phyloP scores from a whole-genome alignment of 345 rosid species.

The Barbarea vulgaris region DNA sequence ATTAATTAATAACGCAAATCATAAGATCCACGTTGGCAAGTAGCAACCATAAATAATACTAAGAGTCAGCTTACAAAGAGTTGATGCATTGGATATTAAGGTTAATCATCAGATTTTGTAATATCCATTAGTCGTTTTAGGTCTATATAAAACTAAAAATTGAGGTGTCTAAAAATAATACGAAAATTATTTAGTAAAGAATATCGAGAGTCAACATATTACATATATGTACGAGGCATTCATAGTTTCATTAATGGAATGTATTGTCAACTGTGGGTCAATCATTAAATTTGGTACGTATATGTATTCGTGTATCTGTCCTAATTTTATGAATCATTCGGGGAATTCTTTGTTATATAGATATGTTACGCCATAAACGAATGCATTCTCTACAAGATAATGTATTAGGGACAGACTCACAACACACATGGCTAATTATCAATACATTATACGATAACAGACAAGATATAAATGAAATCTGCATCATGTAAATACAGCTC shows the following conservation, averaged over 20 bases:
- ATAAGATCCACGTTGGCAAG: background rate
- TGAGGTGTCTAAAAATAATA: background rate
- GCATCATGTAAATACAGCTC: background rate
- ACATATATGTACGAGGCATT: background rate
- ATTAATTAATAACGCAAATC: background rate
- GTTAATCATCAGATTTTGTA: background rate
- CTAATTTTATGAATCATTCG: background rate
- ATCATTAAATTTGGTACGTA: background rate
- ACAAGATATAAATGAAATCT: background rate
- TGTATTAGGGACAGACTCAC: constrained; percentile 2
- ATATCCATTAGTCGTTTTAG: background rate
- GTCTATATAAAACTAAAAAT: background rate
- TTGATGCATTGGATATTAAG: background rate
- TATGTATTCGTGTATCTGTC: background rate
- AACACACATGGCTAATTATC: background rate
- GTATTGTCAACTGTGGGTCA: background rate
- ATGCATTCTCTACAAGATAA: background rate
- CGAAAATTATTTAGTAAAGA: background rate
- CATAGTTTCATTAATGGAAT: background rate
- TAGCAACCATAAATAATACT: background rate
- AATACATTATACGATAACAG: background rate
- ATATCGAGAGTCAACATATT: background rate
- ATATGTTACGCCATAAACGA: background rate
- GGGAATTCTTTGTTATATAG: background rate
- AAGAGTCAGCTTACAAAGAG: background rate